Conservation (phyloP, 768 basidiomycete species). For the Mrakia frigida region DNA sequence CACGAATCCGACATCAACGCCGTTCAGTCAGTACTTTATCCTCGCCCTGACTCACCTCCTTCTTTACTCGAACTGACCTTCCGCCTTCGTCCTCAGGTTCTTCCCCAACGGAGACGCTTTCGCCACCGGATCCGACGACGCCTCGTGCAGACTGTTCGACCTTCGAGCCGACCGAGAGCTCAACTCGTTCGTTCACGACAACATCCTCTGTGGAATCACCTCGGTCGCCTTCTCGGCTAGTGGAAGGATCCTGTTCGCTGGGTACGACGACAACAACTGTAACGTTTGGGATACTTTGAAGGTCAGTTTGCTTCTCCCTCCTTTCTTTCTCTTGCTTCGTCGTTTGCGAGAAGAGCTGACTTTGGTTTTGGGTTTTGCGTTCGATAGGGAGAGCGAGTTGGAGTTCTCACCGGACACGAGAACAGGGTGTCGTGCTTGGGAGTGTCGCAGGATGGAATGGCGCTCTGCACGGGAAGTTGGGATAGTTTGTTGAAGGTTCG, state of each 20-base stretch:
- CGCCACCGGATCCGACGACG: slow-evolving; percentile 97
- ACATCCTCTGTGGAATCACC: slow-evolving; percentile 97
- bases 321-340: neutral
- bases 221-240: slow-evolving; percentile 98
- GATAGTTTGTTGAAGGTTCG: slow-evolving; percentile 90
- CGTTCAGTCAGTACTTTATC: slow-evolving; percentile 68
- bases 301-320: slow-evolving; percentile 28
- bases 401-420: slow-evolving; percentile 95
- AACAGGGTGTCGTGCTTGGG: slow-evolving; percentile 96
- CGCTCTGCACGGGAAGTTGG: slow-evolving; percentile 97
- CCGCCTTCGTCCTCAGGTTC: slow-evolving; percentile 57
- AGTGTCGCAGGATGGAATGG: slow-evolving; percentile 94
- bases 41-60: neutral
- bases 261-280: slow-evolving; percentile 99
- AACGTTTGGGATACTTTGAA: slow-evolving; percentile 99
- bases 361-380: neutral
- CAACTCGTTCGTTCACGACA: slow-evolving; percentile 95
- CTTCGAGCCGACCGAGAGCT: slow-evolving; percentile 95
- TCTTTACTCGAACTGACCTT: neutral
- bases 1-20: slow-evolving; percentile 99
- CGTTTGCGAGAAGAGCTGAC: neutral
- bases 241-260: slow-evolving; percentile 93
- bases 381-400: slow-evolving; percentile 76
- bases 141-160: slow-evolving; percentile 95
- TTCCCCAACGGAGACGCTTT: slow-evolving; percentile 99